Conservation (phyloP, 306 rosid species). For the Myrica gale region DNA sequence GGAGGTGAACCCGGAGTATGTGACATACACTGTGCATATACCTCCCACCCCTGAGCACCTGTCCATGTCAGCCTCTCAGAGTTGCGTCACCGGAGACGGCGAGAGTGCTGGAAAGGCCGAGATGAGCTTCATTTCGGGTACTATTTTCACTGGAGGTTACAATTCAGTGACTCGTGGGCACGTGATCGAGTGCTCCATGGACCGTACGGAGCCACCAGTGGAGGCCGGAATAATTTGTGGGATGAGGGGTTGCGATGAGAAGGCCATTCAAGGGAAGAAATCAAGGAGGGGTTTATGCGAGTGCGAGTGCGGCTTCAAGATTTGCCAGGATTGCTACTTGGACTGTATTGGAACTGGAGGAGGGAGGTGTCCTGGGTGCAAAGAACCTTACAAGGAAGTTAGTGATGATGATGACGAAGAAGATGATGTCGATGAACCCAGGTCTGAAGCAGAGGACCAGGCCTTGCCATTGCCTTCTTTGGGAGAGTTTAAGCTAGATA, state of each 20-base stretch:
- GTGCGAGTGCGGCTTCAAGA: slow-evolving; percentile 78
- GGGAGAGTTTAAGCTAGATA: slow-evolving; percentile 69
- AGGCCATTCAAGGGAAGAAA: slow-evolving; percentile 40
- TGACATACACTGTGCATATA: slow-evolving; percentile 74
- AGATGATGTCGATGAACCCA: slow-evolving; percentile 33
- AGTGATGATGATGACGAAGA: slow-evolving; percentile 38
- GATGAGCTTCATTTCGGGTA: slow-evolving; percentile 59
- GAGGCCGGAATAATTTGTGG: slow-evolving; percentile 53
- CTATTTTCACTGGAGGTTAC: slow-evolving; percentile 74
- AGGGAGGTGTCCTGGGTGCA: slow-evolving; percentile 80
- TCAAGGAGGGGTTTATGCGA: slow-evolving; percentile 41
- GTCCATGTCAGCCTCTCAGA: slow-evolving; percentile 51
- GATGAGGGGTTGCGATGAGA: slow-evolving; percentile 73
- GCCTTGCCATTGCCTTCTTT: slow-evolving; percentile 73
- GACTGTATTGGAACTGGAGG: slow-evolving; percentile 52
- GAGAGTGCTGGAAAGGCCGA: slow-evolving; percentile 28
- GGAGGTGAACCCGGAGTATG: slow-evolving; percentile 47
- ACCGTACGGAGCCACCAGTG: slow-evolving; percentile 4
- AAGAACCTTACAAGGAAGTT: slow-evolving; percentile 45
- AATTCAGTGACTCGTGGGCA: slow-evolving; percentile 76
- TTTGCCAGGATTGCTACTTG: slow-evolving; percentile 69
- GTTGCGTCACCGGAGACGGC: slow-evolving; percentile 45
- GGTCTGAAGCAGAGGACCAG: slow-evolving; percentile 63
- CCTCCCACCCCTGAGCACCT: slow-evolving; percentile 87
- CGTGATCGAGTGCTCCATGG: slow-evolving; percentile 55